phyloP scores from a whole-genome alignment of 1,284 basidiomycete species.

The Cutaneotrichosporon sp. region DNA sequence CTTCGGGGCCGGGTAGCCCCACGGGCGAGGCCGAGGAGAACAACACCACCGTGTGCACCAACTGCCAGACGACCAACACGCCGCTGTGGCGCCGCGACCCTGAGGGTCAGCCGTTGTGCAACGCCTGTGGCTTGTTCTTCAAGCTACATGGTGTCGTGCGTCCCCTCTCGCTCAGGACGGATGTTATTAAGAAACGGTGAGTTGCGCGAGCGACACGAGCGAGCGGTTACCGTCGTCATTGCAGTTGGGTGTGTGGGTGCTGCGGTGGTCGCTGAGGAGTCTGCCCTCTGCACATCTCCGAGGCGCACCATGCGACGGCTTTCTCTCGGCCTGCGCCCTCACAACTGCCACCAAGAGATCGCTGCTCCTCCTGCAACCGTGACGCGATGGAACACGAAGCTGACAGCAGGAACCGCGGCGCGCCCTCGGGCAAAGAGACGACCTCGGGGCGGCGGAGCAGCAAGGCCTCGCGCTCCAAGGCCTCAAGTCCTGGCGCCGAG shows the following conservation, averaged over 20 bases:
- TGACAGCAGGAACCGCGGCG: constrained; percentile 24
- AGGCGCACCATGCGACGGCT: neutral
- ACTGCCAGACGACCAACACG: constrained; percentile 94
- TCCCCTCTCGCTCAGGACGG: constrained; percentile 90
- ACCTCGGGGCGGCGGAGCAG: constrained; percentile 4
- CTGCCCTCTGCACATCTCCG: neutral
- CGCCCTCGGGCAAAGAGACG: constrained; percentile 21
- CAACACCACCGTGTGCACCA: constrained; percentile 81
- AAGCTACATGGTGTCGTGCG: constrained; percentile 95
- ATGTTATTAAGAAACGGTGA: constrained; percentile 96
- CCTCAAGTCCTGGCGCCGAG: constrained; percentile 11
- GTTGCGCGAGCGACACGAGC: constrained; percentile 26
- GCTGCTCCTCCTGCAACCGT: no score
- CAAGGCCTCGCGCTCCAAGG: constrained; percentile 21
- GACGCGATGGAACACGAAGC: neutral
- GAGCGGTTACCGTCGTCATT: no score
- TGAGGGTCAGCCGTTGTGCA: constrained; percentile 90
- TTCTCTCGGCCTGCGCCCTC: neutral
- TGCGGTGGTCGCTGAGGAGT: neutral
- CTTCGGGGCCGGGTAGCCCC: constrained; percentile 11
- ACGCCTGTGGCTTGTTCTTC: constrained; percentile 86
- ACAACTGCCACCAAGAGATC: neutral
- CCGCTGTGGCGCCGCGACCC: constrained; percentile 94
- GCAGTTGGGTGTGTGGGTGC: neutral
- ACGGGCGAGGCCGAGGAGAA: constrained; percentile 55